These are phyloP conservation scores for Agaricales sp. DNA, from an alignment of 1,284 basidiomycete species.

Conservation along the genomic window DNA sequence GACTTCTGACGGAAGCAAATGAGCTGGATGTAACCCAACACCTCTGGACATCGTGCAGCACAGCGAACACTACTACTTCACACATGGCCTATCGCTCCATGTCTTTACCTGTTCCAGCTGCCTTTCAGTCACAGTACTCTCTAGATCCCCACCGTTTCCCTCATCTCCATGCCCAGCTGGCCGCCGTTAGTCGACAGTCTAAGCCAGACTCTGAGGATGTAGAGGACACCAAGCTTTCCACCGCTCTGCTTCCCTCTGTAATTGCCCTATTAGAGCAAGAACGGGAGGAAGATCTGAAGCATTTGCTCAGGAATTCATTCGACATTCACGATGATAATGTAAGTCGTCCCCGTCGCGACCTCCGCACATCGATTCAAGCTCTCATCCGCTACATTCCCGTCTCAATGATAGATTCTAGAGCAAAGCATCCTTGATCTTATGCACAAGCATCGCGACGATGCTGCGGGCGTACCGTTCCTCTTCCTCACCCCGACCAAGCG, in stretches of 20 bases:
- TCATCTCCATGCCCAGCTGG: constrained; percentile 70
- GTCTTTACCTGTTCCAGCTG: background rate
- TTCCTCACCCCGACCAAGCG: constrained; percentile 71
- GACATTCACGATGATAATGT: constrained; percentile 72
- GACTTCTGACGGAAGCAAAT: background rate
- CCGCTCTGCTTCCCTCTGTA: constrained; percentile 55
- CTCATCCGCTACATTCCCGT: constrained; percentile 10
- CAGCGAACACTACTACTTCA: background rate
- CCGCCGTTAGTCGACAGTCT: constrained; percentile 60
- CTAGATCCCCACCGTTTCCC: constrained; percentile 31
- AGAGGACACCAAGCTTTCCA: constrained; percentile 36
- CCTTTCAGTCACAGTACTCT: background rate
- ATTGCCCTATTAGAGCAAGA: constrained; percentile 68
- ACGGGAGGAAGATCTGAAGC: constrained; percentile 78
- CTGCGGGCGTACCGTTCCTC: constrained; percentile 72
- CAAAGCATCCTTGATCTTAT: constrained; percentile 75
- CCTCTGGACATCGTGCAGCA: background rate
- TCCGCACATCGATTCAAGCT: constrained; percentile 7
- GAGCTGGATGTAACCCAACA: background rate
- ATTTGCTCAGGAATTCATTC: constrained; percentile 59
- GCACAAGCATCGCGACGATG: constrained; percentile 79
- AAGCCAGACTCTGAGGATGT: constrained; percentile 52
- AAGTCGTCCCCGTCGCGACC: constrained; percentile 11
- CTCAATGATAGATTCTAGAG: constrained; percentile 40
- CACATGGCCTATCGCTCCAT: background rate